Evolutionary conservation across 2,329 filamentous ascomycete species (phyloP).

Genomic region (Mollisia scopiformis): DNA sequence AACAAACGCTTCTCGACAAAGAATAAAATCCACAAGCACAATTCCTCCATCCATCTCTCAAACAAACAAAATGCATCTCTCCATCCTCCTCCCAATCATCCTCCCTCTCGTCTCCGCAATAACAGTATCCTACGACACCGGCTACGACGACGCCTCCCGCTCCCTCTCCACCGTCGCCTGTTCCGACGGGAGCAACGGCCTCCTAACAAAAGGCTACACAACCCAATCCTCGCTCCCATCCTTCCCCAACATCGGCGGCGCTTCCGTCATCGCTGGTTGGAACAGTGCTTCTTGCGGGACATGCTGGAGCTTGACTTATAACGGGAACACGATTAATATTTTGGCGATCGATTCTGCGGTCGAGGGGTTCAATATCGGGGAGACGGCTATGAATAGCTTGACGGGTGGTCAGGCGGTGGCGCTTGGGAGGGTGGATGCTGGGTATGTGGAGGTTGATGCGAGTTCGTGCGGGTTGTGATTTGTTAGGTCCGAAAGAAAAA

Average conservation of each 20-base stretch:
- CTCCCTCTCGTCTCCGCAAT: conserved; percentile 41
- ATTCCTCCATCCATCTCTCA: background rate
- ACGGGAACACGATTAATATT: conserved; percentile 54
- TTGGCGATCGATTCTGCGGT: conserved; percentile 57
- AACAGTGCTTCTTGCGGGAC: conserved; percentile 58
- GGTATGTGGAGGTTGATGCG: conserved; percentile 45
- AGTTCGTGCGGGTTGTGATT: conserved; percentile 48
- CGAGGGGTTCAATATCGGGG: conserved; percentile 58
- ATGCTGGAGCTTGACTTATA: conserved; percentile 60
- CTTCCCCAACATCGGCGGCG: conserved; percentile 60
- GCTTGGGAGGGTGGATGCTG: conserved; percentile 57
- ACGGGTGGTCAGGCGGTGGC: conserved; percentile 52
- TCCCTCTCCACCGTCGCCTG: conserved; percentile 63
- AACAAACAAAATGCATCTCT: conserved; percentile 46
- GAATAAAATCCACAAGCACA: background rate
- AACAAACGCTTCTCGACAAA: background rate
- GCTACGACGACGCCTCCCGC: conserved; percentile 65
- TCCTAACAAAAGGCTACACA: conserved; percentile 57
- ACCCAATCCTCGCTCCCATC: conserved; percentile 53
- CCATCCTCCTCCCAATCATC: conserved; percentile 43
- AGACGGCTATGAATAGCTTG: conserved; percentile 57
- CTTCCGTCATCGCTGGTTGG: conserved; percentile 55
- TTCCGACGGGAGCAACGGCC: conserved; percentile 69
- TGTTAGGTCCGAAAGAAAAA: too few relatives aligned
- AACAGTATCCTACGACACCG: conserved; percentile 70